Base-by-base conservation (phyloP, 306 rosid species). In the Phaseolus lunatus region DNA sequence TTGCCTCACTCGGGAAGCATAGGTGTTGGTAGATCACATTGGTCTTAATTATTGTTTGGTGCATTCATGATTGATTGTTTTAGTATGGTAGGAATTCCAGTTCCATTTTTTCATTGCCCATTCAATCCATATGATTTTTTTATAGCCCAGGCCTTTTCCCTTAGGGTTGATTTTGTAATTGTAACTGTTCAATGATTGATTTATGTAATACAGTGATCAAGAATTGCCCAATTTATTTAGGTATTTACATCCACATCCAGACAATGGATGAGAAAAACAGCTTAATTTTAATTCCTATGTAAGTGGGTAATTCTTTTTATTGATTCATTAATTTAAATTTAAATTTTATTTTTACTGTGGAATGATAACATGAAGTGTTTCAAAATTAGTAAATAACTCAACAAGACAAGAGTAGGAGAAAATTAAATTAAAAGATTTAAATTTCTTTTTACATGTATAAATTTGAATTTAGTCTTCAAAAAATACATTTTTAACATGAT, bases 51-150 rank as follows among this genome's bases (percentile, higher is more conserved):
- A 77, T 81, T 78, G 65, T 78, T 83, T 68, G 76, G 77, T 78
- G 85, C 84, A 80, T 87, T 78, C 81, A 84, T 83, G 78, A 78
- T 73, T 83, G 86, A 78, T 93, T 85, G 88, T 91, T 79, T 79
- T 23, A 29, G 84, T 77, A 81, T 80, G 70, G 19, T 85, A 79
- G 86, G 82, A 65, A 56, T 70, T 78, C 33, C 78, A 71, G 84
- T 80, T 78, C 73, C 85, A 72, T 82, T 86, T 87, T 79, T 82
- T 86, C 72, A 50, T 83, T 61, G 71, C 80, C 82, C 86, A 87
- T 92, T 94, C 85, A 83, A 85, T 82, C 87, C 70, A 79, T 86
- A 80, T 80, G 72, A 84, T 90, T 95, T 81, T 29, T 86, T 86
- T 64, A 43, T 43, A 39, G 80, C 90, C 84, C 83, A 82, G 43